Percentiles rank a stretch among this genome's conserved stretches.
These are phyloP conservation scores for Rubroboletus pulcherrimus DNA, from an alignment of 768 basidiomycete genomes.

Conservation along the genomic window DNA sequence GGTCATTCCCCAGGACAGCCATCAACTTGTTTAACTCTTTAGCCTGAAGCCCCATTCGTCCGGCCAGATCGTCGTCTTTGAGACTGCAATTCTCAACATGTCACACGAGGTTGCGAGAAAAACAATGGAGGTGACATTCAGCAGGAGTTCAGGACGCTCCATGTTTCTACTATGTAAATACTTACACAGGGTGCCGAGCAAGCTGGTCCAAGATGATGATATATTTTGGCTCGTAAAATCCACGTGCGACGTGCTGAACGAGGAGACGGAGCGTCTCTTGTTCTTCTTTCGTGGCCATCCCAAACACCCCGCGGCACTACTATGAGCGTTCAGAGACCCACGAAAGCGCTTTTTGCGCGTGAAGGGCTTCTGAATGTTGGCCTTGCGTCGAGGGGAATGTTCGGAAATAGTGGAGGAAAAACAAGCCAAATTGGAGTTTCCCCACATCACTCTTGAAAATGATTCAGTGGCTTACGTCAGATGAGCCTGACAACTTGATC, in stretches of 20 bases:
- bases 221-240: conserved; percentile 92
- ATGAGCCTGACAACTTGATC: not conserved
- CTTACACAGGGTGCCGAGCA: conserved; percentile 91
- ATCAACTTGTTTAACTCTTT: conserved; percentile 90
- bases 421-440: not conserved
- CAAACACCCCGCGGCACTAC: conserved; percentile 10
- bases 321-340: conserved; percentile 1
- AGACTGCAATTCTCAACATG: conserved; percentile 48
- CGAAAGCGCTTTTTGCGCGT: conserved; percentile 7
- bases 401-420: not conserved
- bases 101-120: conserved; percentile 13
- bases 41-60: conserved; percentile 81
- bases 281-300: conserved; percentile 72
- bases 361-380: conserved; percentile 1
- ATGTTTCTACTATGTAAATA: conserved; percentile 36
- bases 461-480: conserved; percentile 6
- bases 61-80: conserved; percentile 92
- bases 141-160: conserved; percentile 17
- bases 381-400: conserved; percentile 6
- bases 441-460: not conserved
- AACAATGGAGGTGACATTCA: conserved; percentile 11
- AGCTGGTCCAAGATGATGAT: conserved; percentile 94
- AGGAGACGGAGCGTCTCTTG: conserved; percentile 80
- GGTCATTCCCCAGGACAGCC: conserved; percentile 74
- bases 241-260: conserved; percentile 88